Conservation (phyloP, 2,329 filamentous ascomycete genomes). For the Alternaria metachromatica region DNA sequence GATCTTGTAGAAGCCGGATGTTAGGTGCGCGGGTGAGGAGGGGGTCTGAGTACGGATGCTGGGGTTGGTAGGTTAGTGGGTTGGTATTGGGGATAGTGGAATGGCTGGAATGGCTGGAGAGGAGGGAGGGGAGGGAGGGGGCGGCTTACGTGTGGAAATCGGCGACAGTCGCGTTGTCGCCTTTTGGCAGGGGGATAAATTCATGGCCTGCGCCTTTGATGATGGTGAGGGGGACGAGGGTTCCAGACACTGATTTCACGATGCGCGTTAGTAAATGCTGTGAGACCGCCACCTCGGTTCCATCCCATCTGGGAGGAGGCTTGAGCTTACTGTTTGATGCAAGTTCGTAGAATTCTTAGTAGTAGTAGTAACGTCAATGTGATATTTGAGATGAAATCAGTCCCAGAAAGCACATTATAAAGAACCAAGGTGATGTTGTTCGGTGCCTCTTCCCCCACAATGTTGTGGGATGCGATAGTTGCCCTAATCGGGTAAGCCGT, state of each 20-base stretch:
- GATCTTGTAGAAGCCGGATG: constrained; percentile 32
- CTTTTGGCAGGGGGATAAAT: constrained; percentile 22
- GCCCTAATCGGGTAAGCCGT: constrained; percentile 20
- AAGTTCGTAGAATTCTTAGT: too few species aligned
- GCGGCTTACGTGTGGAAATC: constrained; percentile 25
- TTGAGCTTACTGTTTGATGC: not conserved
- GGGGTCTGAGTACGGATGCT: constrained; percentile 25
- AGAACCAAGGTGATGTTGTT: not conserved
- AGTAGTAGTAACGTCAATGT: not conserved
- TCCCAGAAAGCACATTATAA: not conserved
- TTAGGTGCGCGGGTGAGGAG: constrained; percentile 18
- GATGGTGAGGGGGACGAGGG: constrained; percentile 27
- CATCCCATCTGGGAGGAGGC: not conserved
- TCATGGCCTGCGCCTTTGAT: constrained; percentile 31
- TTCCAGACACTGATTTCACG: constrained; percentile 7
- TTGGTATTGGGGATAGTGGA: too few species aligned
- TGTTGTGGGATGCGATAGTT: constrained; percentile 13
- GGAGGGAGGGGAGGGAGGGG: too few species aligned
- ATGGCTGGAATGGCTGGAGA: too few species aligned
- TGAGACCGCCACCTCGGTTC: not conserved
- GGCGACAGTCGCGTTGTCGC: constrained; percentile 26
- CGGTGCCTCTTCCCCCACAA: not conserved
- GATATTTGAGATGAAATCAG: too few species aligned
- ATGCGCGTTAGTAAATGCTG: not conserved
- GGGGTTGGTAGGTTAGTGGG: too few species aligned